Base-by-base conservation (phyloP, 768 basidiomycete genomes). In the Agaricus blazei region DNA sequence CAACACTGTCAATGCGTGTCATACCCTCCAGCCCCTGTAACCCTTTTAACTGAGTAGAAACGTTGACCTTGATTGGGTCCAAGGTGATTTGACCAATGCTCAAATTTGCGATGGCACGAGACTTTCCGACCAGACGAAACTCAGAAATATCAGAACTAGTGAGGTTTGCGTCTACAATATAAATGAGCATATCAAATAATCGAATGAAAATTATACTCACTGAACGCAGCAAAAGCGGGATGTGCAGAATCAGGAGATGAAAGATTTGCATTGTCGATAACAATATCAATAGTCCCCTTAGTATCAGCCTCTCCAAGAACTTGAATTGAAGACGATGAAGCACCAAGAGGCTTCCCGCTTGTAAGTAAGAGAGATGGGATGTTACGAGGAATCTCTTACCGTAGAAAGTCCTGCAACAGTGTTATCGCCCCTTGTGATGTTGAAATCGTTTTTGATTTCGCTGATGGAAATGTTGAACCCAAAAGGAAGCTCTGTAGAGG, bases 51-150 rank as follows among this genome's bases (percentile, higher is more conserved):
- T 70, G 73, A 4, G 84, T 82, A 6, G 84, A 73, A 2, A 88
- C 87, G 59, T 88, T 81, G 64, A 90, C 85, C 54, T 80, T 80
- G 66, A 90, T 88, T 4, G 84, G 77, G 64, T 86, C 78, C 7
- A 90, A 74, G n/a, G 79, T 82, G 54, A 90, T 80, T 60, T 79
- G 72, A 38, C 87, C 87, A 51, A 88, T 73, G 63, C 77, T 80
- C 63, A 76, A 76, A 58, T 76, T 83, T 23, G 86, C 81, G 8
- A 85, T 67, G 3, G 87, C 80, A 19, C 73, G 72, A 51, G 86
- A 82, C 58, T 76, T 72, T 34, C 87, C 87, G 44, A 82, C 69
- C 37, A 89, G 74, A 40, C 72, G 70, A 67, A 89, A 88, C 9
- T 76, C 67, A 31, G 75, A 74, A n/a, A 55, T 64, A 27, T 70